Conservation (phyloP, 495 filamentous ascomycete species). For the Penicillium malachiteum region DNA sequence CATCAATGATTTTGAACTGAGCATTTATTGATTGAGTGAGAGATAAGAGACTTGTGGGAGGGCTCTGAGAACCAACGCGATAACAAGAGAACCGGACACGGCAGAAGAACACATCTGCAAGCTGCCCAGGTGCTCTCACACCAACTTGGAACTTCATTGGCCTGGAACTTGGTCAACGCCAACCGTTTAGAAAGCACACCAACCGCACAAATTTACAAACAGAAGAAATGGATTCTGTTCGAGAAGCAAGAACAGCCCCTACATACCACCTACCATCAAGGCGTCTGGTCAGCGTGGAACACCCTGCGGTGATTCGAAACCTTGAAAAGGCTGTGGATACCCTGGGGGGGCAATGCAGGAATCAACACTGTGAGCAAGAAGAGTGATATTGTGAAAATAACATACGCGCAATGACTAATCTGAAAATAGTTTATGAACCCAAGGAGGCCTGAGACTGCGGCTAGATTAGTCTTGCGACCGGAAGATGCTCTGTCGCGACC, state of each 20-base stretch:
- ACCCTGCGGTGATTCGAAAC: conserved; percentile 81
- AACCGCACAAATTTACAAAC: too few relatives aligned
- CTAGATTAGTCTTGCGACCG: conserved; percentile 64
- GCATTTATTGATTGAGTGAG: too few relatives aligned
- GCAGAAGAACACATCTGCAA: too few relatives aligned
- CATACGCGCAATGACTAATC: conserved; percentile 9
- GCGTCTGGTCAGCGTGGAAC: conserved; percentile 75
- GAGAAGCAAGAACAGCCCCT: conserved; percentile 42
- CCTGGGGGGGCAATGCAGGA: conserved; percentile 63
- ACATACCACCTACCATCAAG: conserved; percentile 61
- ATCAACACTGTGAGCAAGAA: conserved; percentile 59
- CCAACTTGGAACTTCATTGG: too few relatives aligned
- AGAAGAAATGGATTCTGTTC: conserved; percentile 20
- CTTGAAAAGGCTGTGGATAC: conserved; percentile 79
- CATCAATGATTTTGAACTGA: background rate
- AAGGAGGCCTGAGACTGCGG: conserved; percentile 39
- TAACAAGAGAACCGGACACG: too few relatives aligned
- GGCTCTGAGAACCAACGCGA: too few relatives aligned
- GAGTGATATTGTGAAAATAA: background rate
- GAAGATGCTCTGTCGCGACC: conserved; percentile 76
- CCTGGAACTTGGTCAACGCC: too few relatives aligned
- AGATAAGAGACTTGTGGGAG: too few relatives aligned
- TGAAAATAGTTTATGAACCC: conserved; percentile 42
- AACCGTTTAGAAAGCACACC: background rate
- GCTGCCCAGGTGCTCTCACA: too few relatives aligned